Conservation (phyloP, 164 flowering plant species). For the Taxillus chinensis region DNA sequence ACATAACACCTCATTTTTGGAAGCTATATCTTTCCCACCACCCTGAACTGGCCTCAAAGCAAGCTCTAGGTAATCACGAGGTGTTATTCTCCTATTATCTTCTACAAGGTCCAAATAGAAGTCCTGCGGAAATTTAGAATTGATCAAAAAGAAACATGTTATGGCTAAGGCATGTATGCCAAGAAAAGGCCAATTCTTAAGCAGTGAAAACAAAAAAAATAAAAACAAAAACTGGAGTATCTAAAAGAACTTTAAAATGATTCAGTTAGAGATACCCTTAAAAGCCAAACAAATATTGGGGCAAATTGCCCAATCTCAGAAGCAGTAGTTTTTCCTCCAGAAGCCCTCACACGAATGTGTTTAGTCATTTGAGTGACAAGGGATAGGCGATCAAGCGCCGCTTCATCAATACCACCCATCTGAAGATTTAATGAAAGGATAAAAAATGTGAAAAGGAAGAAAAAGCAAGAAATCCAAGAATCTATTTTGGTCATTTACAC, state of each 20-base stretch:
- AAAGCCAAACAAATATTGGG: constrained; percentile 96
- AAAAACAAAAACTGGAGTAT: background rate
- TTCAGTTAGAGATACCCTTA: constrained; percentile 51
- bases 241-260: background rate
- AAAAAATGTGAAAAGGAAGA: background rate
- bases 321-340: constrained; percentile 73
- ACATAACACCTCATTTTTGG: constrained; percentile 83
- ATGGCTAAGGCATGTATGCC: background rate
- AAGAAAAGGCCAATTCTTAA: constrained; percentile 1
- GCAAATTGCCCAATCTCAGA: constrained; percentile 97
- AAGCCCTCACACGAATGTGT: constrained; percentile 94
- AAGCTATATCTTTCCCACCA: constrained; percentile 52
- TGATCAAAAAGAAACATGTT: background rate
- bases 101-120: constrained; percentile 87
- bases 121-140: constrained; percentile 41
- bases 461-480: background rate
- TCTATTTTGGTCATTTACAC: background rate
- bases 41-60: constrained; percentile 90
- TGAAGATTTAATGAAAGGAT: constrained; percentile 13
- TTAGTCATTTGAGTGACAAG: constrained; percentile 99
- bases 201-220: background rate
- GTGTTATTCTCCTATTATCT: constrained; percentile 79
- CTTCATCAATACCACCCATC: constrained; percentile 99
- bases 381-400: constrained; percentile 95
- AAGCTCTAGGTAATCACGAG: constrained; percentile 95